A percentile compares a stretch with the other conserved stretches of the same genome.
Conservation (phyloP, 768 basidiomycete genomes). For the Infundibulicybe gibba region DNA sequence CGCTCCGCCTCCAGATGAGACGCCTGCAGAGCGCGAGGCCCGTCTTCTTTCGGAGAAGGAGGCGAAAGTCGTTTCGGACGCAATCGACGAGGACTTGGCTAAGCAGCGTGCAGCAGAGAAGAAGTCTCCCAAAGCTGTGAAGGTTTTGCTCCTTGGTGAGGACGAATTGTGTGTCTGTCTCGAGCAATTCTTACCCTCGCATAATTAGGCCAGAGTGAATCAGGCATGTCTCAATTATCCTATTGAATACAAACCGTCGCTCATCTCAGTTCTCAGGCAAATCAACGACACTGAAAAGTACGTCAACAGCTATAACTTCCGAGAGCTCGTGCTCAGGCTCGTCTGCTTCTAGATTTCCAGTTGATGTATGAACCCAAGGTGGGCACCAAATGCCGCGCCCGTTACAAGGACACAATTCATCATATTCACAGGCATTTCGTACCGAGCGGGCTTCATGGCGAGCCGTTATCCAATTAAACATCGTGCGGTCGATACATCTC, state of each 20-base stretch:
- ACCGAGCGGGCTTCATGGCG: slow-evolving; percentile 64
- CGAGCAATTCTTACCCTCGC: background rate
- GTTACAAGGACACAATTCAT: background rate
- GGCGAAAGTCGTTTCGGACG: slow-evolving; percentile 54
- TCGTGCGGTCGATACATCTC: slow-evolving; percentile 62
- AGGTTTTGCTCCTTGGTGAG: slow-evolving; percentile 60
- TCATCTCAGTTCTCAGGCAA: slow-evolving; percentile 45
- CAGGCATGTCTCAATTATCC: slow-evolving; percentile 44
- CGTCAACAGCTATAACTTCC: slow-evolving; percentile 19
- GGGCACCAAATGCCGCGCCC: slow-evolving; percentile 6
- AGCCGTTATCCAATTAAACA: slow-evolving; percentile 65
- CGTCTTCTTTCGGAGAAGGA: slow-evolving; percentile 45
- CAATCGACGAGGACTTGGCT: slow-evolving; percentile 62
- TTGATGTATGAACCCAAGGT: slow-evolving; percentile 62
- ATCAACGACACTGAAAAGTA: slow-evolving; percentile 78
- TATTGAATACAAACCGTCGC: no score
- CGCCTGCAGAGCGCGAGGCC: slow-evolving; percentile 35
- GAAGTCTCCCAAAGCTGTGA: slow-evolving; percentile 46
- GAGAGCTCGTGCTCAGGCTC: background rate
- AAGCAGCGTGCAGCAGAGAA: slow-evolving; percentile 42
- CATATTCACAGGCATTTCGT: slow-evolving; percentile 41
- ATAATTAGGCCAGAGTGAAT: slow-evolving; percentile 73
- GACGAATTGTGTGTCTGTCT: background rate
- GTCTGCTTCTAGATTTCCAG: slow-evolving; percentile 47
- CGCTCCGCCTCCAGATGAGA: slow-evolving; percentile 53